Percentiles rank a stretch among this genome's conserved stretches.
Conservation (phyloP, 1,139 yeast species). For the Blastobotrys malaysiensis region DNA sequence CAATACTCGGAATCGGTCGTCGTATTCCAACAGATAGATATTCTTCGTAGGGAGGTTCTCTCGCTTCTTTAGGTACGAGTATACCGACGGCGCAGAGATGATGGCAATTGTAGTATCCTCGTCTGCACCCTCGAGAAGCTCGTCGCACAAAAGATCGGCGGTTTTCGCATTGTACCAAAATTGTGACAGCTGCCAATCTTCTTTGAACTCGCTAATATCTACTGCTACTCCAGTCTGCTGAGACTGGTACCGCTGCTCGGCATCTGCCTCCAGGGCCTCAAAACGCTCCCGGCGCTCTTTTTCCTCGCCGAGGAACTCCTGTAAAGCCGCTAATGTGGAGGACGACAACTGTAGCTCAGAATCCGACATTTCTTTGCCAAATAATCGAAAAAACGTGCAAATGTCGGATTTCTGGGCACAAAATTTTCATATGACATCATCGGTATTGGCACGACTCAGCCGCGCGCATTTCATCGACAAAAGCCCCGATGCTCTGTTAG, state of each 20-base stretch:
- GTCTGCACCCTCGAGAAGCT: conserved; percentile 66
- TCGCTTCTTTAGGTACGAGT: conserved; percentile 64
- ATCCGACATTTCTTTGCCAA: background rate
- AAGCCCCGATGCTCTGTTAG: too few relatives aligned
- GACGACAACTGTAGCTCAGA: conserved; percentile 27
- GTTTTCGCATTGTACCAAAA: conserved; percentile 72
- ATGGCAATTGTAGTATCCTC: conserved; percentile 63
- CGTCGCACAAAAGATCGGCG: conserved; percentile 60
- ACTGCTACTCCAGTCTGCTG: conserved; percentile 19
- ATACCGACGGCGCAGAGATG: conserved; percentile 88
- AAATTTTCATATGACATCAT: background rate
- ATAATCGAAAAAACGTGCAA: background rate
- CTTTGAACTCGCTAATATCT: conserved; percentile 66
- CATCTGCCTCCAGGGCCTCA: conserved; percentile 48
- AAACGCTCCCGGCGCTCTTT: conserved; percentile 54
- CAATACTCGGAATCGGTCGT: conserved; percentile 64
- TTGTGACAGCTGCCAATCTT: conserved; percentile 92
- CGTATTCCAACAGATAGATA: conserved; percentile 70
- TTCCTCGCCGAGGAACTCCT: conserved; percentile 67
- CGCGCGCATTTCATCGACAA: background rate
- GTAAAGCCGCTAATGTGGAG: conserved; percentile 70
- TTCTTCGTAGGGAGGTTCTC: conserved; percentile 39
- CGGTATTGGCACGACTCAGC: background rate
- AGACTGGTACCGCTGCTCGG: conserved; percentile 46
- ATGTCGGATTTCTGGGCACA: background rate